Conservation (phyloP, 371 early-diverging fungal species). For the Umbelopsis sp. region DNA sequence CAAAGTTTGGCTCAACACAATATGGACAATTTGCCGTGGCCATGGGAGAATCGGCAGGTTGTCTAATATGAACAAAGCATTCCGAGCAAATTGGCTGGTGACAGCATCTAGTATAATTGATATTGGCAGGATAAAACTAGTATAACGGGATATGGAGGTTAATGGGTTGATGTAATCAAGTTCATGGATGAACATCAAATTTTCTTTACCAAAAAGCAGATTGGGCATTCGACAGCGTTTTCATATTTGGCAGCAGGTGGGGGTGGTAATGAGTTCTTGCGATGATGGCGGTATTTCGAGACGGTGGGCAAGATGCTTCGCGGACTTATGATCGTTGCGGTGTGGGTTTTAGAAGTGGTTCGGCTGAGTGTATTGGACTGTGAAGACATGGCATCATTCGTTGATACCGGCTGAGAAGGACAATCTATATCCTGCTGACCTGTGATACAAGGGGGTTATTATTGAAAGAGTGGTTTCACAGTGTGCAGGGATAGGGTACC, state of each 20-base stretch:
- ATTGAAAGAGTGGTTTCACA: background rate
- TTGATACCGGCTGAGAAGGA: background rate
- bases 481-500: slow-evolving; percentile 41
- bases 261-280: background rate
- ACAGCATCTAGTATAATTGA: slow-evolving; percentile 92
- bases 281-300: slow-evolving; percentile 1
- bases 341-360: background rate
- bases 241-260: slow-evolving; percentile 43
- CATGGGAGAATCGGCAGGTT: slow-evolving; percentile 57
- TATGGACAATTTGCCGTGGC: slow-evolving; percentile 83
- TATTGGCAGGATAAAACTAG: slow-evolving; percentile 88
- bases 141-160: background rate
- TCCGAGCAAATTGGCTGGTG: slow-evolving; percentile 95
- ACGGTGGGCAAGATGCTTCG: background rate
- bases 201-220: slow-evolving; percentile 82
- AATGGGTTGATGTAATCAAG: background rate
- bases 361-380: background rate
- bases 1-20: slow-evolving; percentile 87
- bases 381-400: no score
- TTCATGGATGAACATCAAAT: background rate
- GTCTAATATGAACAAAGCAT: slow-evolving; percentile 92
- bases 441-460: background rate
- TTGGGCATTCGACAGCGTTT: slow-evolving; percentile 87
- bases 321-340: background rate
- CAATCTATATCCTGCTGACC: background rate